Conservation (phyloP, 306 rosid species). For the Pyrus betulifolia region DNA sequence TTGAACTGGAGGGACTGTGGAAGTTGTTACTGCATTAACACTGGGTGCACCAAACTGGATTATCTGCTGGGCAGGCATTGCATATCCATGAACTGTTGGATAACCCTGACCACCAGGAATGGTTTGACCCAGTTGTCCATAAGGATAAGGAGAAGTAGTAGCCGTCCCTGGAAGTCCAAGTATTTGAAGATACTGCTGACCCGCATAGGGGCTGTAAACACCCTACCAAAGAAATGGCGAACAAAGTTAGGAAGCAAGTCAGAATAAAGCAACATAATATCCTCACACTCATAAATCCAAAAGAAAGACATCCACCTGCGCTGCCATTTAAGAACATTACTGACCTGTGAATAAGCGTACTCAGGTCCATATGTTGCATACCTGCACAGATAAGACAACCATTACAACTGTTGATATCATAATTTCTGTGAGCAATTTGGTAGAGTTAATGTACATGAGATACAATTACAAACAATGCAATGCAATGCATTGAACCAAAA, state of each 20-base stretch:
- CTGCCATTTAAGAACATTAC: background rate
- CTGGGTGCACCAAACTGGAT: slow-evolving; percentile 71
- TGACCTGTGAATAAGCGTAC: slow-evolving; percentile 69
- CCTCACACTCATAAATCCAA: slow-evolving; percentile 5
- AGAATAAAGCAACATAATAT: slow-evolving; percentile 10
- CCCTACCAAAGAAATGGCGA: slow-evolving; percentile 32
- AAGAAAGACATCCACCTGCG: background rate
- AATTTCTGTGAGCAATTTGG: slow-evolving; percentile 31
- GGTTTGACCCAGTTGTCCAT: slow-evolving; percentile 77
- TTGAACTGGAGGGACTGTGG: slow-evolving; percentile 75
- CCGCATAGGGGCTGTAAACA: slow-evolving; percentile 59
- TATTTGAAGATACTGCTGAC: slow-evolving; percentile 82
- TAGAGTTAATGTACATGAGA: slow-evolving; percentile 19
- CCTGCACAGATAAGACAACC: slow-evolving; percentile 54
- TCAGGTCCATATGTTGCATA: slow-evolving; percentile 90
- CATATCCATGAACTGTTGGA: slow-evolving; percentile 64
- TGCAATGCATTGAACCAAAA: background rate
- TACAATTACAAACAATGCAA: slow-evolving; percentile 20
- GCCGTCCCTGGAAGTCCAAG: slow-evolving; percentile 79
- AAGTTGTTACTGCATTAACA: slow-evolving; percentile 67
- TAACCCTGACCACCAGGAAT: slow-evolving; percentile 73
- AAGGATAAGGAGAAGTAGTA: slow-evolving; percentile 58
- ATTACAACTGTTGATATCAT: slow-evolving; percentile 26
- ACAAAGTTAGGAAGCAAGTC: slow-evolving; percentile 15
- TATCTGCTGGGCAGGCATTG: slow-evolving; percentile 75